Evolutionary conservation across 257 asterid species (phyloP).

Genomic region (Solanum appendiculatum): DNA sequence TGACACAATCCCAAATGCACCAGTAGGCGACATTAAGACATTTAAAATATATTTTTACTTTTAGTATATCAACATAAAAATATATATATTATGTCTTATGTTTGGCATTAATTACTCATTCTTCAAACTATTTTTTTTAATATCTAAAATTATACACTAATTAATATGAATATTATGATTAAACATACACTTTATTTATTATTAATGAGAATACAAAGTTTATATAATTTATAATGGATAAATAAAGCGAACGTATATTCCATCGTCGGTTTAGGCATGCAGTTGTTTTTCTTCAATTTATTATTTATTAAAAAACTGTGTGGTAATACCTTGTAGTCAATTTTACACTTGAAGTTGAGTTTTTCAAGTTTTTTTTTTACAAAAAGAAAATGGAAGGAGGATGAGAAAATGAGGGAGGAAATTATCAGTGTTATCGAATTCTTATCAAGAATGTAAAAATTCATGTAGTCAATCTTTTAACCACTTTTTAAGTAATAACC

Average conservation of each 20-base stretch:
- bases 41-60: neutral
- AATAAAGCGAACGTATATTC: fast-evolving
- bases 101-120: too few relatives aligned
- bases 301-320: neutral
- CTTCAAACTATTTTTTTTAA: neutral
- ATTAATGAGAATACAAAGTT: neutral
- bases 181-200: too few relatives aligned
- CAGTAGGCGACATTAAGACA: neutral
- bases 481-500: neutral
- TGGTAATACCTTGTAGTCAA: neutral
- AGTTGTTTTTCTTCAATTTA: too few relatives aligned
- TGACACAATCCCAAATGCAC: neutral
- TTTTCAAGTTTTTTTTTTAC: neutral
- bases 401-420: too few relatives aligned
- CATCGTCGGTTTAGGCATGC: too few relatives aligned
- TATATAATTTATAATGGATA: too few relatives aligned
- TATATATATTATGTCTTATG: neutral
- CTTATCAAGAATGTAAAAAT: fast-evolving
- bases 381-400: neutral
- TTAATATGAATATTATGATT: too few relatives aligned
- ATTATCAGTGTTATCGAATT: too few relatives aligned
- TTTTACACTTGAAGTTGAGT: neutral
- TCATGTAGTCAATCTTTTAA: too few relatives aligned
- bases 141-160: neutral
- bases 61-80: neutral